Evolutionary conservation across 805 yeast genomes (phyloP).

Genomic region (Sugiyamaella boreocaroliniensis): DNA sequence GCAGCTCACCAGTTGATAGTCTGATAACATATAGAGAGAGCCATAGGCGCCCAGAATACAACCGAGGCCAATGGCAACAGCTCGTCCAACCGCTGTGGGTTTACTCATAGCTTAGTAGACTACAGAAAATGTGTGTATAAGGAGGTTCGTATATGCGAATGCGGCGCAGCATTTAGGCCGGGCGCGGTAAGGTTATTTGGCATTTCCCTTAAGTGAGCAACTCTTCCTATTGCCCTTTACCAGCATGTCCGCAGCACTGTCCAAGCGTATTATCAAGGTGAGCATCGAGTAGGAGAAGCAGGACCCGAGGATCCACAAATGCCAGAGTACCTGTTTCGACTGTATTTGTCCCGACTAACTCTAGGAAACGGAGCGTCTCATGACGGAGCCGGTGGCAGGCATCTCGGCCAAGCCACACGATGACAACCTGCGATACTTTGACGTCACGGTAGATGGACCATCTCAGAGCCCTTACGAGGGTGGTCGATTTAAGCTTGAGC

Average conservation of each 20-base stretch:
- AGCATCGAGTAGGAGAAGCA: constrained; percentile 20
- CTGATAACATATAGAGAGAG: constrained; percentile 24
- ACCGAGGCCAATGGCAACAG: constrained; percentile 25
- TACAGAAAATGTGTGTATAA: neutral
- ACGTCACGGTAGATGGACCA: constrained; percentile 90
- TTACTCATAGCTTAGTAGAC: constrained; percentile 12
- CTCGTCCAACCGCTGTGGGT: constrained; percentile 24
- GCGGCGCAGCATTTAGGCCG: neutral
- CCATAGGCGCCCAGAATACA: constrained; percentile 22
- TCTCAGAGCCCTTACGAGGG: constrained; percentile 82
- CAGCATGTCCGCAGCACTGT: constrained; percentile 40
- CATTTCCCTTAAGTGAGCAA: no score
- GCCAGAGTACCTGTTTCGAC: neutral
- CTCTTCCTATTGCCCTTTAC: no score
- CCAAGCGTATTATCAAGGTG: constrained; percentile 87
- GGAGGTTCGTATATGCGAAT: neutral
- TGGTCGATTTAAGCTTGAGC: constrained; percentile 70
- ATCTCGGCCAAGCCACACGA: constrained; percentile 90
- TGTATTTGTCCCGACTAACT: neutral
- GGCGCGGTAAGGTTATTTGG: neutral
- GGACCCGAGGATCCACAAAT: no score
- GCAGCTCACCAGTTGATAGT: constrained; percentile 25
- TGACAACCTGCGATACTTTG: constrained; percentile 86
- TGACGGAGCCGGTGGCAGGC: constrained; percentile 94
- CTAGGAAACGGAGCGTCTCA: constrained; percentile 84